phyloP scores from a whole-genome alignment of 106 monocot species.

The Allium sativum region DNA sequence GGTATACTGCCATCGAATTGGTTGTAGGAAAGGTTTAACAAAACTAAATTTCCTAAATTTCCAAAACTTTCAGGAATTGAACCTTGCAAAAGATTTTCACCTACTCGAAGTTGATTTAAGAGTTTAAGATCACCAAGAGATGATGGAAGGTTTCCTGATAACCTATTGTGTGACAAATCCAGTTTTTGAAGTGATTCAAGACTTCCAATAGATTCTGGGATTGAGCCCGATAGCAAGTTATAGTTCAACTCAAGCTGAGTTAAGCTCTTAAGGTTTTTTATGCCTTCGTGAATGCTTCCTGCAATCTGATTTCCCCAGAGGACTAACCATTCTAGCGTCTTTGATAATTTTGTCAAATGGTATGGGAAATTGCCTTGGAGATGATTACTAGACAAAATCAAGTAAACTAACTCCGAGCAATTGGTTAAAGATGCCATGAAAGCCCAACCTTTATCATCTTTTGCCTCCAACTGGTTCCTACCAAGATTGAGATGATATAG shows the following conservation, averaged over 20 bases:
- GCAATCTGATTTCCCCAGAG: constrained; percentile 11
- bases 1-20: constrained; percentile 27
- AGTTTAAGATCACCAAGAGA: constrained; percentile 8
- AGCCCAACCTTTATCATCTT: constrained; percentile 10
- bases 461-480: constrained; percentile 16
- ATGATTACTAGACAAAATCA: constrained; percentile 1
- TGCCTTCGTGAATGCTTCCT: constrained; percentile 11
- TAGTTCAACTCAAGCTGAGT: background rate
- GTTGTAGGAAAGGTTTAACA: constrained; percentile 15
- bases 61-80: constrained; percentile 23
- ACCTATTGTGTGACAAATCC: constrained; percentile 3
- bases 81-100: constrained; percentile 8
- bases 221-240: constrained; percentile 8
- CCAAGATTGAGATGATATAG: constrained; percentile 4
- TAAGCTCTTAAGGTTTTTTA: constrained; percentile 7
- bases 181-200: constrained; percentile 2
- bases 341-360: constrained; percentile 10
- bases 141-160: constrained; percentile 10
- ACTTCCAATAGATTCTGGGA: constrained; percentile 8
- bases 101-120: constrained; percentile 1
- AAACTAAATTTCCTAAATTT: constrained; percentile 3
- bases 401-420: background rate
- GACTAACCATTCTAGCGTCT: background rate
- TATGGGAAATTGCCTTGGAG: constrained; percentile 14
- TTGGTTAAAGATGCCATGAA: constrained; percentile 15